Base-by-base conservation (phyloP, 805 yeast genomes). In the Lipomyces spencermartinsiae region DNA sequence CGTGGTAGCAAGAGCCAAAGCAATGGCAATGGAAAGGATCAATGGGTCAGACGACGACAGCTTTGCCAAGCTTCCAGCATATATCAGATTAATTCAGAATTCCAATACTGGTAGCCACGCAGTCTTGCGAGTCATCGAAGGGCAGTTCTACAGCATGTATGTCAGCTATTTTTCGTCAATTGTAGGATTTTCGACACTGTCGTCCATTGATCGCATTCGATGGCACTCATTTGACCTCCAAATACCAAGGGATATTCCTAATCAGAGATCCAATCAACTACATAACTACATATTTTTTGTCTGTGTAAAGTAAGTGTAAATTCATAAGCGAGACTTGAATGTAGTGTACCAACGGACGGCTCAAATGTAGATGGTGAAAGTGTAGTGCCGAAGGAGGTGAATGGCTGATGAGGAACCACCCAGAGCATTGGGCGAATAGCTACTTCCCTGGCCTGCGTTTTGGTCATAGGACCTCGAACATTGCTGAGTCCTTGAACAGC, bases 101-200 rank as follows among this genome's bases (percentile, higher is more conserved):
- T 25, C 12, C 55, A 51, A 51, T 51, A 22, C 31, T 51, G 55
- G 55, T 51, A 51, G 55, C 55, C 55, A 51, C 8, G 55, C 55
- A 25, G 55, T 51, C 3, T 22, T 51, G 55, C 55, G 55, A 25
- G n/a, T 51, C 31, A 25, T 51, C 31, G 31, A 51, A 7, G 55
- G 31, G 31, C 25, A 51, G 31, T 51, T 51, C 55, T 46, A 51
- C 31, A 51, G 55, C 55, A 51, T 51, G 55, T 51, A 22, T 5
- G 55, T 51, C 12, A 51, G 55, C 55, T 51, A 51, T 51, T 19
- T 25, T 51, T 51, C 31, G 55, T 51, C 55, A 51, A 25, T 51
- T 51, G 25, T 22, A 22, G 55, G 55, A 51, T n/a, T 22, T 51
- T 51, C 55, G 16, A 12, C 31, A 51, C 31, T 51, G 55, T 22